Conservation (phyloP, 805 yeast genomes). For the Cephaloascus fragrans region DNA sequence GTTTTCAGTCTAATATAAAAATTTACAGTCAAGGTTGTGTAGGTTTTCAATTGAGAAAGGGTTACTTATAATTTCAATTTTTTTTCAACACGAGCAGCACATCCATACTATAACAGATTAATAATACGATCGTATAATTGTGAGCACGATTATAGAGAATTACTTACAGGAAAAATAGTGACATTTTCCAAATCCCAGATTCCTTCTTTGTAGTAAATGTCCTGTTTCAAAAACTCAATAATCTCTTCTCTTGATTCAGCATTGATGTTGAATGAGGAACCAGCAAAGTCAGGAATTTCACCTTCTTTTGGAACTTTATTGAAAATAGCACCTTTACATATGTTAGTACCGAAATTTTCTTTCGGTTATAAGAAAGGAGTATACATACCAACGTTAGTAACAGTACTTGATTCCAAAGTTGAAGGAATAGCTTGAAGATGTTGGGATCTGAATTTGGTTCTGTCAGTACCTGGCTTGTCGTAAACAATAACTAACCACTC, state of each 20-base stretch:
- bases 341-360: too few relatives aligned
- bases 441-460: constrained; percentile 39
- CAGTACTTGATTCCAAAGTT: constrained; percentile 20
- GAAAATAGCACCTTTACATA: constrained; percentile 36
- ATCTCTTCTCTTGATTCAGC: constrained; percentile 63
- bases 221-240: constrained; percentile 51
- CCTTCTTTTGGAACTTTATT: constrained; percentile 25
- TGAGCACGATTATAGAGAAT: neutral
- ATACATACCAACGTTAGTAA: constrained; percentile 33
- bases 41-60: too few relatives aligned
- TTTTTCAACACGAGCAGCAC: neutral
- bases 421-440: constrained; percentile 43
- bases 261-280: constrained; percentile 52
- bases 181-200: constrained; percentile 69
- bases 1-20: too few relatives aligned
- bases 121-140: too few relatives aligned
- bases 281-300: constrained; percentile 48
- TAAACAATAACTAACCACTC: constrained; percentile 64
- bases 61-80: neutral
- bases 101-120: neutral
- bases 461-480: constrained; percentile 59
- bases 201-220: constrained; percentile 53
- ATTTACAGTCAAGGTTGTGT: too few relatives aligned
- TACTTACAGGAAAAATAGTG: constrained; percentile 38
- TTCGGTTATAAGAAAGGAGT: too few relatives aligned